Base-by-base conservation (phyloP, 208 protist species). In the Leishmania braziliensis region DNA sequence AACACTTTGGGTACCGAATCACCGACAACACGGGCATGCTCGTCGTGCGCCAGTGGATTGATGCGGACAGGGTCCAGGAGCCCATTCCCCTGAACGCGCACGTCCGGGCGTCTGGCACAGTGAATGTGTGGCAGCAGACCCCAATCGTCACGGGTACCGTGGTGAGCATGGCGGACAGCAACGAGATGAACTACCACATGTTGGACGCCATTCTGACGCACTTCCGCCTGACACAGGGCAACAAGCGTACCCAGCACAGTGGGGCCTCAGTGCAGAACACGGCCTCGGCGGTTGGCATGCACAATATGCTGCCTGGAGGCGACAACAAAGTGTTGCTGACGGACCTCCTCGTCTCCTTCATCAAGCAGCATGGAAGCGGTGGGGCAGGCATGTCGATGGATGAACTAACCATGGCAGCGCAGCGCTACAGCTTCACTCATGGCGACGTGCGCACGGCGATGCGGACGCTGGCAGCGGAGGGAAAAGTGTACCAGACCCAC, bases 121-220 rank as follows among this genome's bases (percentile, higher is more conserved):
- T 96, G 75, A 98, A 98, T 85, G 88, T 97, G 73, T 98, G 93
- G 93, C 90, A 98, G 83, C 89, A 93, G 60, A 80, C 89, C 3
- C 92, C 91, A 2, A 90, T 96, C 36, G 87, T 98, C 26, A 98
- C 95, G 0, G 95, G 95, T 58, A 95, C 91, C n/a, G 93, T 98
- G 36, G 86, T 91, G 18, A 85, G 86, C 63, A 89, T 96, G 50
- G 90, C 90, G 54, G 95, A 98, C 84, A 95, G 91, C 91, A 98
- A 98, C 75, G 95, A 98, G 78, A 84, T 98, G 74, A 96, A 93
- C 83, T 98, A 95, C 83, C 95, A 98, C 84, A 88, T 91, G 78
- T 83, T 98, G 39, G 95, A 98, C 68, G 92, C 88, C n/a, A 89
- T 98, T 43, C 90, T 98, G 20, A 96, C 93, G 14, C 95, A 98